Evolutionary conservation across 2,329 filamentous ascomycete genomes (phyloP).

Genomic region (Colletotrichum sp.): DNA sequence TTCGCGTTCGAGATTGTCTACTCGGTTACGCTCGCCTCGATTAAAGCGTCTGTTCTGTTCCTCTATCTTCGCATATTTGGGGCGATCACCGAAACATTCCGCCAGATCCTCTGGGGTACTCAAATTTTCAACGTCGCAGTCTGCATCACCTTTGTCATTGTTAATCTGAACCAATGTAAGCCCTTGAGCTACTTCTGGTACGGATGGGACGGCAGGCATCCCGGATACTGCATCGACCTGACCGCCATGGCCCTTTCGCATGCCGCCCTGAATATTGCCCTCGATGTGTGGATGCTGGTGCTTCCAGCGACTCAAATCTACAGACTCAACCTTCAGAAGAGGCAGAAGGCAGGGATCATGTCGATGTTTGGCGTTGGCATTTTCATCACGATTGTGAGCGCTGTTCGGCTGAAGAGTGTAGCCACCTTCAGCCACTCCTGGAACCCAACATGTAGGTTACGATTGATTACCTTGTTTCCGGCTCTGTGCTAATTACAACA

Average conservation of each 20-base stretch:
- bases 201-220: constrained; percentile 7
- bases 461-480: no score
- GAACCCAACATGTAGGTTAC: constrained; percentile 16
- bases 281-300: constrained; percentile 10
- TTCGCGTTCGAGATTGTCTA: constrained; percentile 15
- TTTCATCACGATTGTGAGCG: constrained; percentile 11
- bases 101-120: constrained; percentile 25
- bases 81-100: constrained; percentile 27
- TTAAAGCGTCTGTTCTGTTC: constrained; percentile 39
- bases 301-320: constrained; percentile 10
- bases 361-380: constrained; percentile 14
- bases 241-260: constrained; percentile 6
- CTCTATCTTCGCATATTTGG: constrained; percentile 44
- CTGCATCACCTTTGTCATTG: constrained; percentile 34
- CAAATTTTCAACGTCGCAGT: constrained; percentile 5
- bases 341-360: constrained; percentile 14
- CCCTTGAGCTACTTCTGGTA: constrained; percentile 15
- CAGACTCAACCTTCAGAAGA: constrained; percentile 11
- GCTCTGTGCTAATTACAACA: no score
- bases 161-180: constrained; percentile 33
- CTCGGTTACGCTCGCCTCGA: constrained; percentile 39
- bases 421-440: constrained; percentile 3
- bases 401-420: neutral
- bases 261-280: neutral
- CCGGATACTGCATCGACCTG: neutral